Percentiles rank a stretch among this genome's conserved stretches.
phyloP scores from a whole-genome alignment of 768 basidiomycete species.

The Mycena belliarum region DNA sequence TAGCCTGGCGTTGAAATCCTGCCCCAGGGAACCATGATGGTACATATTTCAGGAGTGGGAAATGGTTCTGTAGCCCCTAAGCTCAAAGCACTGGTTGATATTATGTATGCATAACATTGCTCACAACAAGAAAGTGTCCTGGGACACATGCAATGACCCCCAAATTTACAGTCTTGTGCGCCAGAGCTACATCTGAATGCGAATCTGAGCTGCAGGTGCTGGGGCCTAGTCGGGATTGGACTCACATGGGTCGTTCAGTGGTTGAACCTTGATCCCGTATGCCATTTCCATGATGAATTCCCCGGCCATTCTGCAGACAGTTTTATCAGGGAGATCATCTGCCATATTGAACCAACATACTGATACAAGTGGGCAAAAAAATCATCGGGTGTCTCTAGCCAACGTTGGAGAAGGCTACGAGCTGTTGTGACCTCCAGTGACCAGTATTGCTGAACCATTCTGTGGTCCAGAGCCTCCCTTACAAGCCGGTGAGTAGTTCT shows the following conservation, averaged over 20 bases:
- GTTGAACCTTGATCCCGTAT: not conserved
- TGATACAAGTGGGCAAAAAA: constrained; percentile 28
- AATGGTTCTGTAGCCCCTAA: not conserved
- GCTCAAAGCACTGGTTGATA: not conserved
- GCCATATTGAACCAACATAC: constrained; percentile 22
- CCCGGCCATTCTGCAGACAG: constrained; percentile 7
- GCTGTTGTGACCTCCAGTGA: constrained; percentile 29
- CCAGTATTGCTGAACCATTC: constrained; percentile 27
- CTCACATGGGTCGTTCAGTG: not conserved
- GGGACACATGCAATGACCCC: not conserved
- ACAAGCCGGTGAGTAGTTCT: constrained; percentile 33
- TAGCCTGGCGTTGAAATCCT: not conserved
- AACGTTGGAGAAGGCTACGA: constrained; percentile 28
- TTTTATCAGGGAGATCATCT: not conserved
- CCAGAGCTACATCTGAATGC: no score
- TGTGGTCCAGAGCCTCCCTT: constrained; percentile 33
- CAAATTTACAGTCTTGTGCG: not conserved
- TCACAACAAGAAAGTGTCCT: not conserved
- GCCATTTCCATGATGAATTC: not conserved
- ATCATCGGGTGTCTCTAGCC: constrained; percentile 33
- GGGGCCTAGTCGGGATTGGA: no score
- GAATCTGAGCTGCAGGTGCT: no score
- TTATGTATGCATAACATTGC: no score
- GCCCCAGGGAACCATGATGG: not conserved
- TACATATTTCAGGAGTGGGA: not conserved